phyloP scores from a whole-genome alignment of 805 yeast species.

The Wickerhamiella siamensis region DNA sequence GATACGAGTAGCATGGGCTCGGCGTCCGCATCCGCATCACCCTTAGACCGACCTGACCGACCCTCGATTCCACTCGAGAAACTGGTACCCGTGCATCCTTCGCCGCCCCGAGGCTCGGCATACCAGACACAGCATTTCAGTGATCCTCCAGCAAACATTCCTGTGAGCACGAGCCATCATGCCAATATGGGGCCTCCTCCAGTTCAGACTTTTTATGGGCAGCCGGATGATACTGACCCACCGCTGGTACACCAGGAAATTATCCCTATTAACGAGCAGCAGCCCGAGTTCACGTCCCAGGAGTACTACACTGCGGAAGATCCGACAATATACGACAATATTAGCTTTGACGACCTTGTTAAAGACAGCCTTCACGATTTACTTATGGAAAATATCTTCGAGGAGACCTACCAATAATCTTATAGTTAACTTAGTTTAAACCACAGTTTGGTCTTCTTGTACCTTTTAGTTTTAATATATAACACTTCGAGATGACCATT shows the following conservation, averaged over 20 bases:
- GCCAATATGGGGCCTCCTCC: not conserved
- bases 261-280: constrained; percentile 7
- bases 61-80: not conserved
- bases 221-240: not conserved
- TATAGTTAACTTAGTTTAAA: too few relatives aligned
- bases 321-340: not conserved
- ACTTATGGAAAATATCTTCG: constrained; percentile 2
- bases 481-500: too few relatives aligned
- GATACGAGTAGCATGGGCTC: too few relatives aligned
- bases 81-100: not conserved
- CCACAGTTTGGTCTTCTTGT: too few relatives aligned
- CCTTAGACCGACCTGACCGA: not conserved
- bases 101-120: not conserved
- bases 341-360: constrained; percentile 6
- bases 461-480: too few relatives aligned
- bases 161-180: not conserved
- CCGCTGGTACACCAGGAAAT: constrained; percentile 6
- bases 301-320: constrained; percentile 3
- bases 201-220: not conserved
- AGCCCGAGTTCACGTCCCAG: not conserved
- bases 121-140: not conserved
- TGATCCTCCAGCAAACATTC: not conserved
- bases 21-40: not conserved
- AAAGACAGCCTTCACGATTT: constrained; percentile 8
- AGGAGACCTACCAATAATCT: not conserved